phyloP scores from a whole-genome alignment of 768 basidiomycete genomes.

The Hygrophoropsis aurantiaca region DNA sequence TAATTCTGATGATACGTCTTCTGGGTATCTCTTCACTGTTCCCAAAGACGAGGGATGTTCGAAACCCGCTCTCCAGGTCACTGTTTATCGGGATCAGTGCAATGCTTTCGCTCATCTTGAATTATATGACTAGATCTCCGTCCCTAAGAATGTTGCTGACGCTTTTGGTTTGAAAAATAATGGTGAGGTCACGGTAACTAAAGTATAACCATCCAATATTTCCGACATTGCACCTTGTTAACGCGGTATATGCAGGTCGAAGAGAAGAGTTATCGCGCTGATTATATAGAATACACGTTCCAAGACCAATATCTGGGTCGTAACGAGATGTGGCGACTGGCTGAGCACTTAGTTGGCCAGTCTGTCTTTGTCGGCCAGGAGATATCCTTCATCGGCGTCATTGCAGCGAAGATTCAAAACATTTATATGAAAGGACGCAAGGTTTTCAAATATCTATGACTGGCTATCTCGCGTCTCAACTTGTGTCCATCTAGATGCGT shows the following conservation, averaged over 20 bases:
- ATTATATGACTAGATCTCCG: conserved; percentile 55
- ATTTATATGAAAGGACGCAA: conserved; percentile 73
- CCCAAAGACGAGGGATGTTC: conserved; percentile 59
- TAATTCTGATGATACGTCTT: conserved; percentile 38
- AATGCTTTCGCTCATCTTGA: conserved; percentile 1
- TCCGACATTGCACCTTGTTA: conserved; percentile 10
- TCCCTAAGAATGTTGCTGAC: conserved; percentile 72
- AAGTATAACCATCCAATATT: conserved; percentile 39
- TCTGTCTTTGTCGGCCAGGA: conserved; percentile 86
- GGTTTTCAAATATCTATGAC: conserved; percentile 35
- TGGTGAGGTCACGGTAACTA: conserved; percentile 67
- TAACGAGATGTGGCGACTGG: conserved; percentile 95
- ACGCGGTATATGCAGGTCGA: conserved; percentile 59
- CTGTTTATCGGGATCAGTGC: conserved; percentile 1
- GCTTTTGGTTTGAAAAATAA: conserved; percentile 71
- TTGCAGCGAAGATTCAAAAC: conserved; percentile 77
- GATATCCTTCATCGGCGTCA: conserved; percentile 79
- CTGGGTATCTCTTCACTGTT: conserved; percentile 64
- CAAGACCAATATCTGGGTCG: conserved; percentile 95
- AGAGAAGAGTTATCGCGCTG: conserved; percentile 57
- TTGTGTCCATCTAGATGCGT: conserved; percentile 54
- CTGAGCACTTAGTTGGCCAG: conserved; percentile 75
- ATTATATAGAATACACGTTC: conserved; percentile 87
- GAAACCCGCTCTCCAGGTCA: conserved; percentile 67
- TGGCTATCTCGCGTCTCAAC: neutral